Evolutionary conservation across 139 green algal genomes (phyloP), one percentile per base, ranked within the genome.

Genomic region (Chlamydomonas sphaeroides): DNA sequence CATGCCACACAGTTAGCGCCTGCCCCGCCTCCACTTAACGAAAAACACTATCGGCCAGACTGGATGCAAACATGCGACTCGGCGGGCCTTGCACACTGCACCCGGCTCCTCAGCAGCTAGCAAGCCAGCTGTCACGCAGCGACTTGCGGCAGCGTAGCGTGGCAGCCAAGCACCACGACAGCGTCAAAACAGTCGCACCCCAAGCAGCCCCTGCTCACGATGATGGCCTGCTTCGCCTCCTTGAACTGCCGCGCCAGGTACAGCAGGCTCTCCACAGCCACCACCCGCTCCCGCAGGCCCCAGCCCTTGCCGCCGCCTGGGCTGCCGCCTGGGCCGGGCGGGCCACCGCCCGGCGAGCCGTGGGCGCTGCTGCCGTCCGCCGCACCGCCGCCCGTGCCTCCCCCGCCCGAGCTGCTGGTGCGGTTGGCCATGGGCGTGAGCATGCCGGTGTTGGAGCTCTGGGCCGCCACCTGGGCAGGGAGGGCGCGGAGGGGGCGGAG

Each of bases 221-320:
- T 83, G 32, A 83, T 73, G 32, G 76, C 63, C 45, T 74, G 63
- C 76, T 74, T 83, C 5, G 76, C 74, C 14, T n/a, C 59, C 74
- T 70, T 70, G 10, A 89, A 56, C 68, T 86, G 66, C 33, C 78
- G 49, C 23, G 84, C 84, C 48, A 91, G 65, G 25, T 65, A 56
- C 36, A 72, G 74, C 0, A 91, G 68, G 3, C 78, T 85, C 74
- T 91, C 87, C 26, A 88, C 76, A 17, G 87, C 87, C 56, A 90
- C 68, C 59, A 87, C 48, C 26, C 87, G 84, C 83, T 90, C 87
- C 62, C 70, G 72, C 39, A 80, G 41, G 15, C 74, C 74, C 74
- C 74, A 80, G 56, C 26, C 25, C 25, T 7, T 35, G 23, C 38
- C 36, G 36, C 35, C 72, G 53, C 72, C 72, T 36, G 56, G 56